Percentiles rank a stretch among this genome's conserved stretches.
Evolutionary conservation across 2,329 filamentous ascomycete genomes (phyloP).

Genomic region (Paraconiothyrium brasiliense): DNA sequence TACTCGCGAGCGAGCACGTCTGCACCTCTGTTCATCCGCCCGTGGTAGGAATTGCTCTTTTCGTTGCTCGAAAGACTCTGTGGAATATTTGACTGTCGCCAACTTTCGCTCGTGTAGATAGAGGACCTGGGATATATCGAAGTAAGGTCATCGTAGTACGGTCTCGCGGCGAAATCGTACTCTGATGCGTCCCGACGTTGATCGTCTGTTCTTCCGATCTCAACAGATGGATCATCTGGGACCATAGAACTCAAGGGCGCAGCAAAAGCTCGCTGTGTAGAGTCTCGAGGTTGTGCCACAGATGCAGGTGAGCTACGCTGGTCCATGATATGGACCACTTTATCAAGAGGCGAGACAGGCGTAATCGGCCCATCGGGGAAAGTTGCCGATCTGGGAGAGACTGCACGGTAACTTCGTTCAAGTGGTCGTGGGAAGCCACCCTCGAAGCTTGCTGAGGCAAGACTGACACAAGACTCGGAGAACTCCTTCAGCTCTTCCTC

Average conservation of each 20-base stretch:
- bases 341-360: conserved; percentile 26
- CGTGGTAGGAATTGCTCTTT: conserved; percentile 34
- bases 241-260: conserved; percentile 40
- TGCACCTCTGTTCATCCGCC: conserved; percentile 26
- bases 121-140: conserved; percentile 45
- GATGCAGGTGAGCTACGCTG: conserved; percentile 1
- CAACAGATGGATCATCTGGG: conserved; percentile 37
- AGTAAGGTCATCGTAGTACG: conserved; percentile 42
- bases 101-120: conserved; percentile 40
- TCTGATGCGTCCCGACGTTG: conserved; percentile 23
- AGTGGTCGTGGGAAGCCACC: conserved; percentile 33
- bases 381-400: conserved; percentile 28
- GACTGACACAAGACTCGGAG: conserved; percentile 17
- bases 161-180: conserved; percentile 20
- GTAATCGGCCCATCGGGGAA: conserved; percentile 31
- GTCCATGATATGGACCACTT: background rate
- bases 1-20: conserved; percentile 27
- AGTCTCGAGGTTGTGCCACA: conserved; percentile 16
- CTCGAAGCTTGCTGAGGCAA: conserved; percentile 25
- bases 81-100: conserved; percentile 30
- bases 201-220: conserved; percentile 28
- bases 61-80: conserved; percentile 30
- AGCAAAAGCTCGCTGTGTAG: conserved; percentile 17
- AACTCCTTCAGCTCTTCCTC: conserved; percentile 39
- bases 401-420: conserved; percentile 27